Evolutionary conservation across 352 stramenopile species (phyloP), one percentile per base, ranked within the genome.

Genomic region (Phytophthora meadii): DNA sequence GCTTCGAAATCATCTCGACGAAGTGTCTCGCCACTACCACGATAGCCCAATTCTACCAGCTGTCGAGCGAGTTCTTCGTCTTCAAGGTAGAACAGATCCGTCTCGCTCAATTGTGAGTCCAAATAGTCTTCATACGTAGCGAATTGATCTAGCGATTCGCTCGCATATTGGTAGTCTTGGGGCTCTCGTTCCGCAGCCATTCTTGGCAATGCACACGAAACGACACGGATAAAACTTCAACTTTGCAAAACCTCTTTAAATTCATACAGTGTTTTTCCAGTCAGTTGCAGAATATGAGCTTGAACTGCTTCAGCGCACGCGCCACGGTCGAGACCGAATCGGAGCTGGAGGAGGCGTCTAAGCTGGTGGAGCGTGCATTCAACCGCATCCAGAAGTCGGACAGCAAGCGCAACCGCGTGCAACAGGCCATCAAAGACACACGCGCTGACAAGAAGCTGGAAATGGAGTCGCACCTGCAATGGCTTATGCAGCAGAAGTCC

Each of bases 121-220:
- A 98, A 75, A 60, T 98, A 98, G 51, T 98, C 95, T 72, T 98
- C 93, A 66, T 98, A 98, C 14, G 91, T 97, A 9, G 86, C 84
- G 55, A 95, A 98, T 52, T 94, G 77, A 54, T 97, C 91, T 25
- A 98, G 71, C 5, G 87, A 93, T 57, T 97, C 92, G 54, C 77
- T 87, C 22, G 77, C 77, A 53, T 88, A 90, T 58, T 89, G 79
- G 45, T 85, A 85, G 37, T 89, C 82, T 47, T 88, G 79, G 5
- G 77, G 76, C 49, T 88, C 80, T 39, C 75, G 67, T 30, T 90
- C 82, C 27, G 70, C 32, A 61, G 65, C 41, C 77, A 88, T 90
- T 15, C 28, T 70, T 41, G 12, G 5, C n/a, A 24, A 30, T 54
- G 28, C 15, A 45, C n/a, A 11, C 28, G 51, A 67, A 68, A 49